phyloP scores from a whole-genome alignment of 257 asterid genomes.

The Solanum paucissectum region DNA sequence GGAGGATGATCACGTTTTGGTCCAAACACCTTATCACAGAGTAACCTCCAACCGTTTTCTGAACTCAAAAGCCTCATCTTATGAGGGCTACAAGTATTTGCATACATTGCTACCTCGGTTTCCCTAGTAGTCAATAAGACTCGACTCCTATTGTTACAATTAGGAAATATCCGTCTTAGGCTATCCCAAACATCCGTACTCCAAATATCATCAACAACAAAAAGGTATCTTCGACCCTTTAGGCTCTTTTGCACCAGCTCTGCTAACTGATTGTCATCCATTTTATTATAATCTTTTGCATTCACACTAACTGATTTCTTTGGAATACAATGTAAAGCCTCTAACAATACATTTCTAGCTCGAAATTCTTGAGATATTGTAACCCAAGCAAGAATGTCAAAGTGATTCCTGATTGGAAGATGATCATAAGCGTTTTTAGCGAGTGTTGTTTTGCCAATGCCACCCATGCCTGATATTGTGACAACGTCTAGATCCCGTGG shows the following conservation, averaged over 20 bases:
- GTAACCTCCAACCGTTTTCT: background rate
- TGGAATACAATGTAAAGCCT: background rate
- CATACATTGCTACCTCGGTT: background rate
- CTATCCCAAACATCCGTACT: background rate
- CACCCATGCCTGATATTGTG: background rate
- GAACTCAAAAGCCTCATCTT: background rate
- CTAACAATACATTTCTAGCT: background rate
- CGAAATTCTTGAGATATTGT: background rate
- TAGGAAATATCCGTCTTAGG: background rate
- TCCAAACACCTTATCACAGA: background rate
- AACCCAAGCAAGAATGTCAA: background rate
- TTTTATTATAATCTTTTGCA: background rate
- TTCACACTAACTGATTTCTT: background rate
- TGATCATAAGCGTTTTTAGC: background rate
- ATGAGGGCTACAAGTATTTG: background rate
- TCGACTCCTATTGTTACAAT: background rate
- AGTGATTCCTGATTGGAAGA: background rate
- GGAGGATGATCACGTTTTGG: background rate
- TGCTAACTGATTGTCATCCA: background rate
- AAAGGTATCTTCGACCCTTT: background rate
- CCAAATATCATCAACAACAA: background rate
- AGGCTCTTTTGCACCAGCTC: background rate
- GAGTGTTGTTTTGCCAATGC: background rate
- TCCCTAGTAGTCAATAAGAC: conserved; percentile 2
- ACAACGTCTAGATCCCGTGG: background rate